phyloP scores from a whole-genome alignment of 169 alveolate genomes.

The Plasmodium sp. region DNA sequence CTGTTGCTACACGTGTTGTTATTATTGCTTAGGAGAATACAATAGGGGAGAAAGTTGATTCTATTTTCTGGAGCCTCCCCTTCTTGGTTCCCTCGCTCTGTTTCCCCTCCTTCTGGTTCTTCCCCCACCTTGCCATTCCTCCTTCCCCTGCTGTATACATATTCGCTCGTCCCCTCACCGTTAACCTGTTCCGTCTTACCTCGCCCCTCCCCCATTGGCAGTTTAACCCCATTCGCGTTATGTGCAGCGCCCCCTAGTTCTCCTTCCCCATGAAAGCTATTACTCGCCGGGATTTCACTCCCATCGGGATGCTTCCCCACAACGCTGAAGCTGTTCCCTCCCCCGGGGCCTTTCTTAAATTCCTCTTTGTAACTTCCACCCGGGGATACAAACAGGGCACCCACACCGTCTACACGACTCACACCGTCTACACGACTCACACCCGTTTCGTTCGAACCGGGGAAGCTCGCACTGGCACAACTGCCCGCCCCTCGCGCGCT shows the following conservation, averaged over 20 bases:
- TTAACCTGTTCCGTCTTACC: not conserved
- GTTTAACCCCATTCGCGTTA: not conserved
- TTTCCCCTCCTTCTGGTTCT: not conserved
- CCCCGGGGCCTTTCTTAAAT: not conserved
- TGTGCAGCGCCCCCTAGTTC: not conserved
- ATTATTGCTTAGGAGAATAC: constrained; percentile 42
- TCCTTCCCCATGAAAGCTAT: not conserved
- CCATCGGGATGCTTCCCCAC: not conserved
- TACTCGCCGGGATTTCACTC: not conserved
- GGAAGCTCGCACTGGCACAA: not conserved
- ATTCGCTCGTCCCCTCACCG: not conserved
- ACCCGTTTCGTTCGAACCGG: not conserved
- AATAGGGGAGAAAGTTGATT: constrained; percentile 55
- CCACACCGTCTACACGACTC: not conserved
- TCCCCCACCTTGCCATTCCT: not conserved
- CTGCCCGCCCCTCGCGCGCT: not conserved
- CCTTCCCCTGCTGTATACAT: not conserved
- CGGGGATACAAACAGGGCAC: not conserved
- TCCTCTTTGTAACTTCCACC: not conserved
- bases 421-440: not conserved
- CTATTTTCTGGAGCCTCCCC: not conserved
- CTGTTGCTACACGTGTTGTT: constrained; percentile 47
- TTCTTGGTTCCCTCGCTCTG: not conserved
- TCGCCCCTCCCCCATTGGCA: not conserved
- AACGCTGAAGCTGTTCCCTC: not conserved